Base-by-base conservation (phyloP, 441 rosid species). In the Populus hybrid region DNA sequence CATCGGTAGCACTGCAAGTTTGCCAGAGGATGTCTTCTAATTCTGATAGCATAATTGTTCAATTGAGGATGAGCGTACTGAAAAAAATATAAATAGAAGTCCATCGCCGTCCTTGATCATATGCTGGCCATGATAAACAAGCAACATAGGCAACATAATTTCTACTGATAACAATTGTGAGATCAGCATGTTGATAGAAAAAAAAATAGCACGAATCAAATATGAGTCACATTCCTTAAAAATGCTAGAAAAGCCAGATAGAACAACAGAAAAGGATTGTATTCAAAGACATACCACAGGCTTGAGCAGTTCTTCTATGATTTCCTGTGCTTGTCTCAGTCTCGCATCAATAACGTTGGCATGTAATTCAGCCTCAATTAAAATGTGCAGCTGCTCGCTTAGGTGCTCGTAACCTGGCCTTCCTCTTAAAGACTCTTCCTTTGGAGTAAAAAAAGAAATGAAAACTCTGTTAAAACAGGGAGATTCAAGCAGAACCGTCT, bases 351-450 rank as follows among this genome's bases (percentile, higher is more conserved):
- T 91, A 67, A 92, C 72, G 75, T 84, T 89, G 79, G 85, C 91
- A 50, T 95, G 97, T 73, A 91, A 88, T 79, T 92, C 97, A 46
- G 95, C 95, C 81, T 94, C 97, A 28, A 92, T 94, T 85, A 92
- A 85, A 76, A 94, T 90, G 86, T 94, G 97, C 57, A 92, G 92
- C 61, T 93, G 94, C 74, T 92, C 97, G 78, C 84, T 92, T 79
- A 94, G 89, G 79, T 94, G 97, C 88, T 92, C 97, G 78, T 92
- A 92, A 68, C 95, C 97, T 61, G 95, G 96, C 80, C 91, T 90
- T 80, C 98, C 97, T 84, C 91, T 88, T 72, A 91, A 84, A 79
- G 87, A 85, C 70, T 94, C 98, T 84, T 92, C 98, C 98, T 92
- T 84, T 19, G 72, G 38, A 65, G 82, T 63, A 74, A 75, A 19